phyloP scores from a whole-genome alignment of 768 basidiomycete genomes.

The Leccinum disarticulatum region DNA sequence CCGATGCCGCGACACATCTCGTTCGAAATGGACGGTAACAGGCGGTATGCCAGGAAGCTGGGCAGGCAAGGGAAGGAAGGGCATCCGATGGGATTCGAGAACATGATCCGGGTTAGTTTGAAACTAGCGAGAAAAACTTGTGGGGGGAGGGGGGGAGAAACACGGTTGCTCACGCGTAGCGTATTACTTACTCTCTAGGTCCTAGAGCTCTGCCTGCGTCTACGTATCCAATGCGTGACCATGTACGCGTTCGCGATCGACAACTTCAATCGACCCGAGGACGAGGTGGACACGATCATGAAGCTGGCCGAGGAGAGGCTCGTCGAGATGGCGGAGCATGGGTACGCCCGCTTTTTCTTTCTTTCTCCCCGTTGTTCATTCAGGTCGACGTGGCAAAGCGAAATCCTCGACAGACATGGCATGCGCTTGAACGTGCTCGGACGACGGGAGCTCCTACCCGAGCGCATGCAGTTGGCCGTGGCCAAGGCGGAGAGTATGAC shows the following conservation, averaged over 20 bases:
- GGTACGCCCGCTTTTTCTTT: slow-evolving; percentile 48
- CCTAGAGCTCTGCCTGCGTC: slow-evolving; percentile 77
- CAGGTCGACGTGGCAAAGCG: slow-evolving; percentile 43
- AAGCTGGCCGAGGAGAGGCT: slow-evolving; percentile 46
- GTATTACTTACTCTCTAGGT: slow-evolving; percentile 52
- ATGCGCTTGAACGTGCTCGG: slow-evolving; percentile 87
- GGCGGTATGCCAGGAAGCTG: slow-evolving; percentile 77
- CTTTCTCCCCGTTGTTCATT: not conserved
- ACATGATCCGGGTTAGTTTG: slow-evolving; percentile 67
- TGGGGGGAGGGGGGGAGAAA: too few relatives aligned
- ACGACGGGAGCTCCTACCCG: slow-evolving; percentile 69
- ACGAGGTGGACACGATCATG: slow-evolving; percentile 90
- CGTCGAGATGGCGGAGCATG: slow-evolving; percentile 73
- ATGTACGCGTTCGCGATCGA: slow-evolving; percentile 99
- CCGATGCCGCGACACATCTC: slow-evolving; percentile 90
- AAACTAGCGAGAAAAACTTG: too few relatives aligned
- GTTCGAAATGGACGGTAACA: slow-evolving; percentile 97
- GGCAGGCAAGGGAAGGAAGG: slow-evolving; percentile 72
- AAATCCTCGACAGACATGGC: slow-evolving; percentile 77
- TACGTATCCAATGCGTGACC: slow-evolving; percentile 82
- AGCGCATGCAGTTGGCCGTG: slow-evolving; percentile 67
- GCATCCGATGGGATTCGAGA: slow-evolving; percentile 81
- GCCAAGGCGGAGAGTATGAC: slow-evolving; percentile 77
- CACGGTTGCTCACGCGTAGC: not conserved
- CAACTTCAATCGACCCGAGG: slow-evolving; percentile 86